Evolutionary conservation across 305 asterid genomes (phyloP), one percentile per base, ranked within the genome.

Genomic region (Andrographis paniculata): DNA sequence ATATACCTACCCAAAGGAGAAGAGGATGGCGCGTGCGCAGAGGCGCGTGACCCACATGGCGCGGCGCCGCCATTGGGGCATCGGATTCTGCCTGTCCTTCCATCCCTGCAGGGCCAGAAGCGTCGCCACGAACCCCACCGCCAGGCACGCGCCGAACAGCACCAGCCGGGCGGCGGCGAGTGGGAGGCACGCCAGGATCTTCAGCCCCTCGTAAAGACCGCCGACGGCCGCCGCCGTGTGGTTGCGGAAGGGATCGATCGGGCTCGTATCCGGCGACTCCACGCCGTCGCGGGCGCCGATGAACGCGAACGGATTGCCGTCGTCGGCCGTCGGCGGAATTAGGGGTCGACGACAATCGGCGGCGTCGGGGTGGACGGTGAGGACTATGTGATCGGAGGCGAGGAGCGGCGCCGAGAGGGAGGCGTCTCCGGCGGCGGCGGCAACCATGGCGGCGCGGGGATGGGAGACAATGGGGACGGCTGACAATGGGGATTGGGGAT

Each of bases 171-270:
- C 51, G 7, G 74, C 66, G 15, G 77, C 94, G 46, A 92, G 22
- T 1, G 97, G 99, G 64, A 84, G 54, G 58, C 87, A 77, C 45
- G 82, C 48, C 63, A 81, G 17, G 60, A 79, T 76, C 91, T 92
- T 92, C 45, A 77, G 18, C 93, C 94, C 84, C 77, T 92, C 97
- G 61, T 92, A 92, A 1, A 84, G 45, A 52, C 99, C 99, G 52
- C 76, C 92, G 56, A 92, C 41, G 5, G 20, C 16, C 11, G 70
- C 75, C 43, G 99, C 75, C 43, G 99, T 87, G 45, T 71, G 62
- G 65, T 92, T 87, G 20, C 73, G 69, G 44, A 84, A 92, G 40
- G 99, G 97, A 48, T 92, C 95, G 58, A 92, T 55, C 12, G 87
- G 77, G 52, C 72, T 53, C 53, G 93, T 57, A 43, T 65, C 71